Conservation (phyloP, 495 filamentous ascomycete species). For the Aspergillus sclerotioniger region DNA sequence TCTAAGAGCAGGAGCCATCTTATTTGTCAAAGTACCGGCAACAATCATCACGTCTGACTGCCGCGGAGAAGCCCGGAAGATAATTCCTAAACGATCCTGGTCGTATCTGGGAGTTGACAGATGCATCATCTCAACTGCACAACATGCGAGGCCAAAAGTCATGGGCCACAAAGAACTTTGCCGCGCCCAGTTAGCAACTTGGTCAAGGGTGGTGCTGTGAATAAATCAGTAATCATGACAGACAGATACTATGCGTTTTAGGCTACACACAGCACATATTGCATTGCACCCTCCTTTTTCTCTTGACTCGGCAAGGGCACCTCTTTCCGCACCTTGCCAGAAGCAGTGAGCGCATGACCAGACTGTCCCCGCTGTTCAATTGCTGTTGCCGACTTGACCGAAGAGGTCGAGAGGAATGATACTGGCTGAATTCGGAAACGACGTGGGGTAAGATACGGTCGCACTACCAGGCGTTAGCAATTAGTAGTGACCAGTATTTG, state of each 20-base stretch:
- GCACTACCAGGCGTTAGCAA: constrained; percentile 25
- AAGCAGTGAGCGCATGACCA: constrained; percentile 41
- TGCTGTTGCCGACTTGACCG: constrained; percentile 43
- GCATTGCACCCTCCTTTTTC: constrained; percentile 88
- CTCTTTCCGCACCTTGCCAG: constrained; percentile 61
- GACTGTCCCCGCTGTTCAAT: constrained; percentile 44
- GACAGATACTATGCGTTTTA: neutral
- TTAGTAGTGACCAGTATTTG: neutral
- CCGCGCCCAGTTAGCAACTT: constrained; percentile 91
- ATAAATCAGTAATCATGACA: constrained; percentile 6
- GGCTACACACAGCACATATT: constrained; percentile 87
- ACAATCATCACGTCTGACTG: constrained; percentile 99
- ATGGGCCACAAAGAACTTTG: constrained; percentile 95
- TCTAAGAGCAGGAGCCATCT: constrained; percentile 93
- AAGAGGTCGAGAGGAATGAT: constrained; percentile 41
- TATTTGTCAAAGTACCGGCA: constrained; percentile 92
- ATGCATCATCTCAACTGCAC: constrained; percentile 98
- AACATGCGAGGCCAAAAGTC: constrained; percentile 97
- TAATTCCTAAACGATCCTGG: constrained; percentile 93
- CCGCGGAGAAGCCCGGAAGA: constrained; percentile 92
- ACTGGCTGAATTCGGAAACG: constrained; percentile 30
- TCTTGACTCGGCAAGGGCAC: constrained; percentile 89
- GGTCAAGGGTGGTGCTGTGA: constrained; percentile 81
- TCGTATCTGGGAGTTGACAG: constrained; percentile 94
- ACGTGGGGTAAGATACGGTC: constrained; percentile 24